phyloP scores from a whole-genome alignment of 2,329 filamentous ascomycete species.

The Fusarium siculi region DNA sequence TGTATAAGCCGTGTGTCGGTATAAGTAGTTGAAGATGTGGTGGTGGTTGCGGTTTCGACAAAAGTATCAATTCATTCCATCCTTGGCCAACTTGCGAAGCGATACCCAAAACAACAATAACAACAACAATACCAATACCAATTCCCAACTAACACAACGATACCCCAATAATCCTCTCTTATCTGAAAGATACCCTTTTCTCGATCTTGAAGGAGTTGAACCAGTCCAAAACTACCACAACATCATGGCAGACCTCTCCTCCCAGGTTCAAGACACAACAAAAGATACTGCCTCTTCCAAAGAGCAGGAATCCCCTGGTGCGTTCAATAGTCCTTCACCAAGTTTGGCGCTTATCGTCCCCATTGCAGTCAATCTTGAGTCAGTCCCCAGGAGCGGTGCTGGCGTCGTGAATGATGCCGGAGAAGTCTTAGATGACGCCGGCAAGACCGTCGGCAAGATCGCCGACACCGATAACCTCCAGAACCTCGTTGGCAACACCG shows the following conservation, averaged over 20 bases:
- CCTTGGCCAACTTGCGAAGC: constrained; percentile 27
- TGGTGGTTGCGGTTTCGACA: constrained; percentile 33
- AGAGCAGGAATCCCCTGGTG: constrained; percentile 47
- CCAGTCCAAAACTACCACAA: neutral
- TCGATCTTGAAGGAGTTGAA: constrained; percentile 27
- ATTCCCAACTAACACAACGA: constrained; percentile 30
- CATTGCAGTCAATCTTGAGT: constrained; percentile 45
- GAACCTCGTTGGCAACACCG: constrained; percentile 55
- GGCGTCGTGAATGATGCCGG: constrained; percentile 57
- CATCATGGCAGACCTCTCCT: constrained; percentile 40
- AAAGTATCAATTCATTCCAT: constrained; percentile 36
- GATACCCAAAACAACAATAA: constrained; percentile 17
- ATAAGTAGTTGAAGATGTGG: constrained; percentile 35
- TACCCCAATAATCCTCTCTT: constrained; percentile 27
- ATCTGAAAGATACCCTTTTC: constrained; percentile 28
- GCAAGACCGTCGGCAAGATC: constrained; percentile 56
- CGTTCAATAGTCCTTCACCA: constrained; percentile 39
- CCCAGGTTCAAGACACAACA: constrained; percentile 48
- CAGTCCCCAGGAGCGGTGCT: constrained; percentile 52
- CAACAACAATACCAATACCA: neutral
- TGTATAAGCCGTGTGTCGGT: constrained; percentile 16
- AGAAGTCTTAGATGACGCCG: constrained; percentile 57
- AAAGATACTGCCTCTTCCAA: constrained; percentile 37
- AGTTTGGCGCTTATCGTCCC: constrained; percentile 42
- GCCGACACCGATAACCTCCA: constrained; percentile 53